A percentile compares a stretch with the other conserved stretches of the same genome.
phyloP scores from a whole-genome alignment of 2,329 filamentous ascomycete species.

The Fusarium foetens region DNA sequence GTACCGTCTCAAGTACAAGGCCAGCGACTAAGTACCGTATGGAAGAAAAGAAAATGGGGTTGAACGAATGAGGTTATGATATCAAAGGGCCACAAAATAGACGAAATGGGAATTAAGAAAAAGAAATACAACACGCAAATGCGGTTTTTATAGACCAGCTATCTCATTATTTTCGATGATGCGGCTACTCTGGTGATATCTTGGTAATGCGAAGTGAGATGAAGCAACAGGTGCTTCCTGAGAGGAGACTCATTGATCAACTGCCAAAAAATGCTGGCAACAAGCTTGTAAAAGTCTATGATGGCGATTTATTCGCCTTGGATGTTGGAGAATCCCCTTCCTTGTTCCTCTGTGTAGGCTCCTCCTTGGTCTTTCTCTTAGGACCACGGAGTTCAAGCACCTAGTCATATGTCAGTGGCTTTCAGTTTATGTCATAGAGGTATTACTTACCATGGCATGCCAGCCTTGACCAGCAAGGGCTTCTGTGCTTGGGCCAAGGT shows the following conservation, averaged over 20 bases:
- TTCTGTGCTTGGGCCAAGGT: conserved; percentile 73
- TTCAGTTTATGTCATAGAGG: neutral
- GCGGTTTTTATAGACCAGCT: conserved; percentile 33
- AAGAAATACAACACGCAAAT: conserved; percentile 7
- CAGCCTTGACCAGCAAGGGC: conserved; percentile 83
- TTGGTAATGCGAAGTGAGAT: conserved; percentile 11
- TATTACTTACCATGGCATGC: conserved; percentile 76
- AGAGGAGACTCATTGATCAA: conserved; percentile 1
- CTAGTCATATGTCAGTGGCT: conserved; percentile 15
- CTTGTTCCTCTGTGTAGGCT: conserved; percentile 30
- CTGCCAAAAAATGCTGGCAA: neutral
- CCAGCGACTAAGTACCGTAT: conserved; percentile 58
- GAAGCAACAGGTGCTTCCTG: conserved; percentile 16
- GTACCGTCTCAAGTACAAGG: conserved; percentile 75
- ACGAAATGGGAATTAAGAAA: neutral
- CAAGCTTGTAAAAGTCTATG: neutral
- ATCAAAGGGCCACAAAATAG: conserved; percentile 22
- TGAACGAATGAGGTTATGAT: conserved; percentile 15
- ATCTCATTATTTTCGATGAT: conserved; percentile 35
- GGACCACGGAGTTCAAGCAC: conserved; percentile 42
- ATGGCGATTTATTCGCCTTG: conserved; percentile 19
- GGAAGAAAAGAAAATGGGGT: neutral
- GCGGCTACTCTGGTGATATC: conserved; percentile 12
- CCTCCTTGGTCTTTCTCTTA: conserved; percentile 41
- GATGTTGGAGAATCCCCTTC: conserved; percentile 23